Evolutionary conservation across 495 filamentous ascomycete genomes (phyloP), one percentile per base, ranked within the genome.

Genomic region (Xylaria intraflava): DNA sequence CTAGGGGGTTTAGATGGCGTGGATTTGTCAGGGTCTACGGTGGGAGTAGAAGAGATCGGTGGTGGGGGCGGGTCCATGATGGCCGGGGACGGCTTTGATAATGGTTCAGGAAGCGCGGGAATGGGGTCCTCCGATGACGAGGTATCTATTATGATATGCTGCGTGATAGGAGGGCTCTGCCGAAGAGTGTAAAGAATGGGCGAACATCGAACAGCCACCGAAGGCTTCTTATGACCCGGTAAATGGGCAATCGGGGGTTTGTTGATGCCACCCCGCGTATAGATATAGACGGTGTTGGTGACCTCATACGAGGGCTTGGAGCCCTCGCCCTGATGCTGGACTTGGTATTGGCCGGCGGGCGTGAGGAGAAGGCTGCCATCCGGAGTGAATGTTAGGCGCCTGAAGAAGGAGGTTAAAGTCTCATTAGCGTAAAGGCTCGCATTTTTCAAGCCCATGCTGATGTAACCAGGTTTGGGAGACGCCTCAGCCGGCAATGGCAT

Each of bases 281-380:
- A 99, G 42, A 99, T 89, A 69, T 97, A 99, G 24, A 97, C 94
- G 0, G 94, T 99, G 64, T 99, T 99, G 69, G 86, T 89, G 33
- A 95, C 77, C 36, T 99, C 92, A 55, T 90, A 91, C 0, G 79
- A 76, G 2, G 81, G 78, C 68, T 90, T 95, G 2, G 74, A 68
- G 26, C 83, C 77, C 42, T 95, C 90, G 8, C 75, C 60, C 36
- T 85, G 78, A 58, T 88, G 82, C 17, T 89, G 82, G 1, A 84
- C 87, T 65, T 94, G 91, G 67, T 89, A 97, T 68, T 99, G 94
- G 3, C 94, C 94, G 35, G 94, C 92, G 14, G 94, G 94, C 0
- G 94, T 99, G 51, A 99, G 87, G 8, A 99, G 79, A 41, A 99
- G 73, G 67, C 92, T 96, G 14, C 94, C 94, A 62, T 97, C 94